Evolutionary conservation across 192 early-diverging fungal species (phyloP).

Genomic region (Coemansia sp.): DNA sequence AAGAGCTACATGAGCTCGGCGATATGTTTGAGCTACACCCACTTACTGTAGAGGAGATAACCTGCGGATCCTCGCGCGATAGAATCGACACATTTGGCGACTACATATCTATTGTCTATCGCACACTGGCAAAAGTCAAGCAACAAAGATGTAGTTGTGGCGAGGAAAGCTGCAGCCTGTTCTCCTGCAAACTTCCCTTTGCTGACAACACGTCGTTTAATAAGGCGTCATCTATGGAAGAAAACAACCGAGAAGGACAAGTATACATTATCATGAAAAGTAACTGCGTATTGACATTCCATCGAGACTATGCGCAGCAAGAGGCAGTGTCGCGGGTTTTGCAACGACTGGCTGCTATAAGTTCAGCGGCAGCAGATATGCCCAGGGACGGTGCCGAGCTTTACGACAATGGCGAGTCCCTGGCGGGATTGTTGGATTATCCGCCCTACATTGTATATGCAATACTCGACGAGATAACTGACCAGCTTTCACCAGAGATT

Average conservation of each 20-base stretch:
- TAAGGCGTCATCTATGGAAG: not conserved
- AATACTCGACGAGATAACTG: constrained; percentile 89
- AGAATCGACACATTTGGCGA: constrained; percentile 74
- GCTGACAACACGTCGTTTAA: not conserved
- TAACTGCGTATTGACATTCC: constrained; percentile 40
- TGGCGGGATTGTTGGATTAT: constrained; percentile 30
- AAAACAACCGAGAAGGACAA: constrained; percentile 3
- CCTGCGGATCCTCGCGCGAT: constrained; percentile 85
- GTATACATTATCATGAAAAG: constrained; percentile 37
- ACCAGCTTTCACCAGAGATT: constrained; percentile 85
- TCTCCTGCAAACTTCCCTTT: not conserved
- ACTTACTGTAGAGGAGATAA: constrained; percentile 87
- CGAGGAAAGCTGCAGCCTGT: constrained; percentile 6
- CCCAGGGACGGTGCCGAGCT: not conserved
- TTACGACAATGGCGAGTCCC: constrained; percentile 14
- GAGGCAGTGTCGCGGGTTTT: constrained; percentile 23
- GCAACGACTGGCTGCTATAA: constrained; percentile 36
- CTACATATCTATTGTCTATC: constrained; percentile 69
- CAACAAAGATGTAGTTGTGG: not conserved
- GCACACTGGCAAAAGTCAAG: constrained; percentile 17
- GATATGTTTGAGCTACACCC: constrained; percentile 76
- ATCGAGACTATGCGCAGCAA: constrained; percentile 19
- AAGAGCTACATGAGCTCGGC: constrained; percentile 63
- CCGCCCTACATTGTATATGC: constrained; percentile 94
- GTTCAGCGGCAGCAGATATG: not conserved